Evolutionary conservation across 176 grass and related monocot species (phyloP).

Genomic region (Tillandsia fasciculata): DNA sequence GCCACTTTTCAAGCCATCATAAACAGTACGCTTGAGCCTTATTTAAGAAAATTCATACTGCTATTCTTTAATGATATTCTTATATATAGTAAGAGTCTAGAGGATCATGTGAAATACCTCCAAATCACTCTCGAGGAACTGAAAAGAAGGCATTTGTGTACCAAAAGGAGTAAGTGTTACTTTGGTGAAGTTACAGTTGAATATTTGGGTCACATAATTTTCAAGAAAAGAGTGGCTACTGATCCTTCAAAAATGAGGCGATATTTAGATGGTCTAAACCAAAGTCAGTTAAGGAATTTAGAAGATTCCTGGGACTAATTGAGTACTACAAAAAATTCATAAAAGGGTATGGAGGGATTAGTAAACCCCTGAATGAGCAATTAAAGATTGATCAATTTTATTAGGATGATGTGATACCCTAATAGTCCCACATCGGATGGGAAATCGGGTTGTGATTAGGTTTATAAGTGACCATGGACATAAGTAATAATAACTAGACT

Average conservation of each 20-base stretch:
- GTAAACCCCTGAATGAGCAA: neutral
- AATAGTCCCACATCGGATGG: too few relatives aligned
- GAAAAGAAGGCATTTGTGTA: neutral
- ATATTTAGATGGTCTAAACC: neutral
- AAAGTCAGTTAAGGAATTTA: neutral
- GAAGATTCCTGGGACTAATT: neutral
- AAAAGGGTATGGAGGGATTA: neutral
- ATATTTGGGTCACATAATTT: neutral
- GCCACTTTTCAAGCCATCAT: neutral
- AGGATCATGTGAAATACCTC: neutral
- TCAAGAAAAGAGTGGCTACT: neutral
- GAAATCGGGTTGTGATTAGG: too few relatives aligned
- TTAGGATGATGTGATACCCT: neutral
- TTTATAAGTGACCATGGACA: too few relatives aligned
- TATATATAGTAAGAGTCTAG: neutral
- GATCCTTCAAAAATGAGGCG: neutral
- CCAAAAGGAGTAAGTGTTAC: neutral
- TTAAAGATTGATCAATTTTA: neutral
- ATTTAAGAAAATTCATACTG: neutral
- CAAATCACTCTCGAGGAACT: neutral
- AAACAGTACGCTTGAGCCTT: neutral
- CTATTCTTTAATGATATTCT: slow-evolving; percentile 1
- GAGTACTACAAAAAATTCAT: neutral
- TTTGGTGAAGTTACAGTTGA: neutral
- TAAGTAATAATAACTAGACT: too few relatives aligned